These are phyloP conservation scores for Salix suchowensis DNA, from an alignment of 345 rosid species.

Conservation along the genomic window DNA sequence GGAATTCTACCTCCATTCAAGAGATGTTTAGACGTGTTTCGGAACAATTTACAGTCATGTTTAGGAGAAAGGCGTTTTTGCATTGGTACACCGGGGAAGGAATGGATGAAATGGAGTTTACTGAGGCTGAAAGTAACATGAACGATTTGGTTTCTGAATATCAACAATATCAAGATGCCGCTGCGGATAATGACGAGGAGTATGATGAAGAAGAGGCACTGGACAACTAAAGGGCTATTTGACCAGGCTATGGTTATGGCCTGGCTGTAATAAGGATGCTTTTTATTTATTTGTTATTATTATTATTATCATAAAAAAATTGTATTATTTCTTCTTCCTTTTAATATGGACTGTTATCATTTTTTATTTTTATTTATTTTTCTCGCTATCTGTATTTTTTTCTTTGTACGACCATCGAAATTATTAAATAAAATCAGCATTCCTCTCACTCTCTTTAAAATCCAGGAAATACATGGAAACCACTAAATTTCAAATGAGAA, in stretches of 20 bases:
- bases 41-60: constrained; percentile 59
- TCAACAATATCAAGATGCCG: constrained; percentile 84
- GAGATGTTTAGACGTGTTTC: constrained; percentile 60
- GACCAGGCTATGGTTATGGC: neutral
- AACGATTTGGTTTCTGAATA: constrained; percentile 87
- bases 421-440: too few species aligned
- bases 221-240: constrained; percentile 25
- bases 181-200: constrained; percentile 53
- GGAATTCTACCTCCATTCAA: constrained; percentile 68
- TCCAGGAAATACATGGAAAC: neutral
- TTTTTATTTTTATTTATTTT: too few species aligned
- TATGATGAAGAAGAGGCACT: constrained; percentile 51
- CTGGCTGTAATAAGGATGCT: constrained; percentile 1
- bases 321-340: too few species aligned
- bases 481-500: neutral
- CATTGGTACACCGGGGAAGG: constrained; percentile 96
- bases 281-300: neutral
- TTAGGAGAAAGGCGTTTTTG: constrained; percentile 55
- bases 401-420: too few species aligned
- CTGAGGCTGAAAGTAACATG: constrained; percentile 91
- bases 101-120: constrained; percentile 96
- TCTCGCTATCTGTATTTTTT: too few species aligned
- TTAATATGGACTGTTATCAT: too few species aligned
- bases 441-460: neutral
- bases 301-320: neutral